phyloP scores from a whole-genome alignment of 2,329 filamentous ascomycete species.

The Colletotrichum euphorbiae region DNA sequence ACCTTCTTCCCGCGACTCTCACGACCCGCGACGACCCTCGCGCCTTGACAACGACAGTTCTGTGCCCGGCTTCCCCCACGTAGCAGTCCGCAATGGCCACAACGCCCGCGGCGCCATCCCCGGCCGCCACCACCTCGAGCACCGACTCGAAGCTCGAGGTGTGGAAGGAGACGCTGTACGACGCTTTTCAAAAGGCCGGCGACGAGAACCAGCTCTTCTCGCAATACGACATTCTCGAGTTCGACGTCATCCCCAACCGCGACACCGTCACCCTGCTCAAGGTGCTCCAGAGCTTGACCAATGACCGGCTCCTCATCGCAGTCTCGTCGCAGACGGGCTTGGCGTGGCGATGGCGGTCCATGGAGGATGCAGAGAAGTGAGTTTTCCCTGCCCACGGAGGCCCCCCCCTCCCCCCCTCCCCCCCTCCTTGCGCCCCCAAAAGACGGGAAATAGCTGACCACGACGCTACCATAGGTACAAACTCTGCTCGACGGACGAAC shows the following conservation, averaged over 20 bases:
- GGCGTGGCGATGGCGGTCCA: conserved; percentile 69
- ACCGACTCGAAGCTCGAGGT: conserved; percentile 58
- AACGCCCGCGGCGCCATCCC: conserved; percentile 28
- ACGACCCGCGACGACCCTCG: no score
- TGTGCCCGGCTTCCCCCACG: no score
- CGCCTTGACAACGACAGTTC: no score
- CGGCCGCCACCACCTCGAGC: conserved; percentile 38
- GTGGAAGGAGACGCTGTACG: conserved; percentile 68
- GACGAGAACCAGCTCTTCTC: conserved; percentile 63
- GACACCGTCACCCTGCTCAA: conserved; percentile 66
- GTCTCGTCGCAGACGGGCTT: conserved; percentile 57
- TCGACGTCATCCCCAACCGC: conserved; percentile 68
- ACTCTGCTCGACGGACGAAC: conserved; percentile 75
- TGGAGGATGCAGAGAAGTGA: conserved; percentile 72
- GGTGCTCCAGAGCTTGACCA: conserved; percentile 67
- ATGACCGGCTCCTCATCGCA: conserved; percentile 70
- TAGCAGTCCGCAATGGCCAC: conserved; percentile 25
- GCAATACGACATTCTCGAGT: conserved; percentile 68
- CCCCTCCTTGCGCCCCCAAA: neutral
- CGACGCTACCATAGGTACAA: conserved; percentile 61
- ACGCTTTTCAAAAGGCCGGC: conserved; percentile 63
- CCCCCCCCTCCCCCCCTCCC: no score
- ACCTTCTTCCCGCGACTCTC: no score
- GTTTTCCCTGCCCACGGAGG: conserved; percentile 42
- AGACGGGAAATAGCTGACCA: neutral